phyloP scores from a whole-genome alignment of 1,139 yeast genomes.

The Yarrowia galli region DNA sequence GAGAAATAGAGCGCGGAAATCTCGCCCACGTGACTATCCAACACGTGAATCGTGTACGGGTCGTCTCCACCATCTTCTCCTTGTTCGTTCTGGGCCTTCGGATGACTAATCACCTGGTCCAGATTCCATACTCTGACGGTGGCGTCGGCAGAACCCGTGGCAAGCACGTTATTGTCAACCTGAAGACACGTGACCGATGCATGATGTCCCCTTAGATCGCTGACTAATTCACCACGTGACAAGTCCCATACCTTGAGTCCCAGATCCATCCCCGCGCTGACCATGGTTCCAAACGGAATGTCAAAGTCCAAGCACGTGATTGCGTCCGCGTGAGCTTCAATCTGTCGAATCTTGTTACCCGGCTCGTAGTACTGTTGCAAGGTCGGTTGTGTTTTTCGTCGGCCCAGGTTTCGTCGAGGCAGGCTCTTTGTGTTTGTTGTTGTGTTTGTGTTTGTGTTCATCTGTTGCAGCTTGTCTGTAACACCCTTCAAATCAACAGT shows the following conservation, averaged over 20 bases:
- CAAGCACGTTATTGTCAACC: conserved; percentile 60
- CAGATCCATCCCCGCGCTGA: conserved; percentile 81
- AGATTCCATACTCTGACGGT: conserved; percentile 67
- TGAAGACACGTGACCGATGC: conserved; percentile 67
- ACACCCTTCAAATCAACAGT: neutral
- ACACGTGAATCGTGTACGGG: conserved; percentile 54
- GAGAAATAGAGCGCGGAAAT: conserved; percentile 66
- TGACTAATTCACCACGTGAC: conserved; percentile 56
- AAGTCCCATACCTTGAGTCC: conserved; percentile 87
- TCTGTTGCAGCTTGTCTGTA: no score
- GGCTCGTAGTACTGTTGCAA: conserved; percentile 67
- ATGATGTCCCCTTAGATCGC: conserved; percentile 49
- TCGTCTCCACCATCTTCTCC: conserved; percentile 38
- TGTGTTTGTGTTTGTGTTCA: no score
- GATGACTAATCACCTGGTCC: conserved; percentile 47
- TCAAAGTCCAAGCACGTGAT: conserved; percentile 69
- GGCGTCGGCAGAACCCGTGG: conserved; percentile 71
- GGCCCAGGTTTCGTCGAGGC: conserved; percentile 41
- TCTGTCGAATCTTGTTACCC: conserved; percentile 61
- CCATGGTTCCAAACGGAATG: conserved; percentile 72
- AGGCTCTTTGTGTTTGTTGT: conserved; percentile 21
- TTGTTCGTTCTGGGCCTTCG: conserved; percentile 43
- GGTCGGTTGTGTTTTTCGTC: conserved; percentile 63
- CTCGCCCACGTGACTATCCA: conserved; percentile 70
- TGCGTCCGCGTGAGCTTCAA: conserved; percentile 61